Conservation (phyloP, 441 rosid species). For the Pelargonium australe region DNA sequence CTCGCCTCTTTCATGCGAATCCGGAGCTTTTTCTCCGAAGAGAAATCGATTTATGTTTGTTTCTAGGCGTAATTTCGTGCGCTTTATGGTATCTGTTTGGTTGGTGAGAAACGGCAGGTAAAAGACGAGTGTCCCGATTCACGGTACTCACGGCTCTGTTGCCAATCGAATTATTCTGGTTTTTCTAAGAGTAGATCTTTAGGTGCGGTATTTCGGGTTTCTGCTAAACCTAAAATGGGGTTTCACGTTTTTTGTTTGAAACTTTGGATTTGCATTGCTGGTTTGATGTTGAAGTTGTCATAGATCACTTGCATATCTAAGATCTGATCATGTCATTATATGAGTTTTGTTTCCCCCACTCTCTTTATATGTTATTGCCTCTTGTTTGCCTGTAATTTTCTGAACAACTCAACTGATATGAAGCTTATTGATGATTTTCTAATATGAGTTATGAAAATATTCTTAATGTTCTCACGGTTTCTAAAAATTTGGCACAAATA, state of each 20-base stretch:
- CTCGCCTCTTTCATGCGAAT: background rate
- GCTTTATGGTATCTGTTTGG: constrained; percentile 13
- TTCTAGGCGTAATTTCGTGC: background rate
- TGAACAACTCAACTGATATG: background rate
- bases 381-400: background rate
- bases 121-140: background rate
- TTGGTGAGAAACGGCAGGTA: background rate
- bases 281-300: background rate
- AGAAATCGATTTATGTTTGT: constrained; percentile 3
- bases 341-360: background rate
- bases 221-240: background rate
- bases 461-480: too few species aligned
- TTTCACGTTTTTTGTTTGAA: background rate
- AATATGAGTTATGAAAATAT: too few species aligned
- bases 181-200: background rate
- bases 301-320: background rate
- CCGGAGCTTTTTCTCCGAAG: background rate
- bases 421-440: background rate
- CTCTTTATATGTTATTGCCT: background rate
- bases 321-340: background rate
- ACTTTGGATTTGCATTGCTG: background rate
- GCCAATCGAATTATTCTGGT: background rate
- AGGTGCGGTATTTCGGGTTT: background rate
- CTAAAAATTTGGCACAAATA: too few species aligned
- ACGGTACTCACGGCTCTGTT: background rate